Conservation (phyloP, 148 eudicot species). For the Chenopodium quinoa region DNA sequence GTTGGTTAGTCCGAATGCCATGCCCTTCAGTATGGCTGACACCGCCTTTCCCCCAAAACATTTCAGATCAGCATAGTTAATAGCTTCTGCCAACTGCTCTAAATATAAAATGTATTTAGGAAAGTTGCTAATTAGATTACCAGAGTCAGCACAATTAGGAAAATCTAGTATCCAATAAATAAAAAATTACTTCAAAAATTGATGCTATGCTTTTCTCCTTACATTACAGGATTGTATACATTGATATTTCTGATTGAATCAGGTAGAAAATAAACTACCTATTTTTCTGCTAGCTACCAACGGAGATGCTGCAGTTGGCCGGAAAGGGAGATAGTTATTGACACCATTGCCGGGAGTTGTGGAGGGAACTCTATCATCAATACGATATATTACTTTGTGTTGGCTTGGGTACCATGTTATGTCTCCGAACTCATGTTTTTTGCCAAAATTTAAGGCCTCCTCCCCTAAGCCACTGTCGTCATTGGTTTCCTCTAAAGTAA, state of each 20-base stretch:
- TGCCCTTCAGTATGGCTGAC: slow-evolving; percentile 29
- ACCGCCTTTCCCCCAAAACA: slow-evolving; percentile 32
- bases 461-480: slow-evolving; percentile 52
- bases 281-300: slow-evolving; percentile 32
- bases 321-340: slow-evolving; percentile 41
- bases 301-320: slow-evolving; percentile 33
- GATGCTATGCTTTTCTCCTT: neutral
- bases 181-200: no score
- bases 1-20: slow-evolving; percentile 54
- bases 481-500: slow-evolving; percentile 33
- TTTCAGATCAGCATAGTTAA: slow-evolving; percentile 41
- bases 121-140: neutral
- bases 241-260: no score
- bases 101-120: slow-evolving; percentile 19
- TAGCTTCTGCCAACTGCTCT: slow-evolving; percentile 56
- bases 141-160: no score
- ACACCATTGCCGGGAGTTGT: slow-evolving; percentile 46
- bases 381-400: slow-evolving; percentile 44
- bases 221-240: no score
- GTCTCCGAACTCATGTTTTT: slow-evolving; percentile 67
- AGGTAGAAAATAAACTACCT: neutral
- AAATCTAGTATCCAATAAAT: no score
- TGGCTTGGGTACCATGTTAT: slow-evolving; percentile 71
- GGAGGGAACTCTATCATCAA: slow-evolving; percentile 54
- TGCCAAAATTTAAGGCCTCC: slow-evolving; percentile 45